Evolutionary conservation across 148 eudicot species (phyloP), one percentile per base, ranked within the genome.

Genomic region (Cornus florida): DNA sequence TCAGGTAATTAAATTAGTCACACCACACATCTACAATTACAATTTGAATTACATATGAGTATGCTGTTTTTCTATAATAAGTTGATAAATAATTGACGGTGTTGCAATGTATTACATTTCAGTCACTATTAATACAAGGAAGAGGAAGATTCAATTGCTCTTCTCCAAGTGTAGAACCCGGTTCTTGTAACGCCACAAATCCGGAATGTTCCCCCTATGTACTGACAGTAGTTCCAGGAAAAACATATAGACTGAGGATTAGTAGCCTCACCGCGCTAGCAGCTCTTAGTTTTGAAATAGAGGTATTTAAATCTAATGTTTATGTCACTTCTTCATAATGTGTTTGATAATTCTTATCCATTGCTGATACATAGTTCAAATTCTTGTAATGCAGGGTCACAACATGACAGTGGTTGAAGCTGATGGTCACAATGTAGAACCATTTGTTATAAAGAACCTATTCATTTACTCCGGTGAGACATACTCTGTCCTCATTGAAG

Each of bases 401-500:
- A 91, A 87, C 71, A 87, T 95, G 97, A 95, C 98, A 0, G 88
- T 95, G 0, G 94, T 95, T 10, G 95, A 92, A 75, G 91, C 95
- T 11, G 95, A 95, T 69, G 97, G 98, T 3, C 86, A 88, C 75
- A 81, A 88, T 35, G 94, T 95, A 0, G 93, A 95, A 64, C 98
- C 97, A 64, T 91, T 94, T 74, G 89, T 80, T 0, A 92, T 91
- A 5, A 78, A 89, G 43, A 94, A 89, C 79, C 79, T 94, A 3
- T 94, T 89, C 83, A 89, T 94, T 64, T 94, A 94, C 83, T 92
- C 95, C 0, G 98, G 98, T 3, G 98, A 94, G 82, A 90, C 97
- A 0, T 94, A 94, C 78, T 94, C 97, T 0, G 98, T 94, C 59
- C 66, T 93, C 20, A 67, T 94, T 3, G 93, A 59, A 50, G 93